These are phyloP conservation scores for Termitomyces sp. DNA, from an alignment of 768 basidiomycete species.

Conservation along the genomic window DNA sequence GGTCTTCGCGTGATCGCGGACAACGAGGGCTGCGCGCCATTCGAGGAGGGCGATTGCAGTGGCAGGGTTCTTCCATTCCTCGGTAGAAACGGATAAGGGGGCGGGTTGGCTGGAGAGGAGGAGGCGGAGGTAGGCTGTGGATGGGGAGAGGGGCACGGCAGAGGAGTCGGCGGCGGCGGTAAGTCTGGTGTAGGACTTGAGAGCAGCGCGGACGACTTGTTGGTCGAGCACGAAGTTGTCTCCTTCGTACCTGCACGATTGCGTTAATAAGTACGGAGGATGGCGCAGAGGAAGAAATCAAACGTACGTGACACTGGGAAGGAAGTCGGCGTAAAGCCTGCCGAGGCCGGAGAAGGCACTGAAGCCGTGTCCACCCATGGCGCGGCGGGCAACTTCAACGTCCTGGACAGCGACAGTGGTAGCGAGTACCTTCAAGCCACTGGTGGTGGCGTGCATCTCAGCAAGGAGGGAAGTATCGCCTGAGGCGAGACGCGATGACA, in stretches of 20 bases:
- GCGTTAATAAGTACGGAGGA: not conserved
- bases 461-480: conserved; percentile 62
- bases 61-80: conserved; percentile 32
- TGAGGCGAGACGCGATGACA: conserved; percentile 42
- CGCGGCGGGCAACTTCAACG: conserved; percentile 59
- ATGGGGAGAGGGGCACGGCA: conserved; percentile 35
- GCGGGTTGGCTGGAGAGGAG: conserved; percentile 25
- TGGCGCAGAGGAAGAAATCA: not conserved
- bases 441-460: conserved; percentile 67
- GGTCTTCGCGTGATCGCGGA: conserved; percentile 39
- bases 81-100: conserved; percentile 1
- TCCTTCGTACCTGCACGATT: conserved; percentile 54
- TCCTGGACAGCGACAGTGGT: conserved; percentile 49
- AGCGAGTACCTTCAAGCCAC: conserved; percentile 62
- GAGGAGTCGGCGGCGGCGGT: conserved; percentile 23
- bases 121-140: conserved; percentile 51
- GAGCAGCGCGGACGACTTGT: conserved; percentile 67
- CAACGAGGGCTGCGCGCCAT: conserved; percentile 59
- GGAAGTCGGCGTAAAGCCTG: conserved; percentile 55
- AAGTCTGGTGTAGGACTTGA: conserved; percentile 49
- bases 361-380: conserved; percentile 77
- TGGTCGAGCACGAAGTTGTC: conserved; percentile 76
- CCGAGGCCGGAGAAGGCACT: conserved; percentile 67
- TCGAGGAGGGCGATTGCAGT: conserved; percentile 49
- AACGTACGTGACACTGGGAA: conserved; percentile 60